Evolutionary conservation across 441 rosid genomes (phyloP).

Genomic region (Euphorbia corollata): DNA sequence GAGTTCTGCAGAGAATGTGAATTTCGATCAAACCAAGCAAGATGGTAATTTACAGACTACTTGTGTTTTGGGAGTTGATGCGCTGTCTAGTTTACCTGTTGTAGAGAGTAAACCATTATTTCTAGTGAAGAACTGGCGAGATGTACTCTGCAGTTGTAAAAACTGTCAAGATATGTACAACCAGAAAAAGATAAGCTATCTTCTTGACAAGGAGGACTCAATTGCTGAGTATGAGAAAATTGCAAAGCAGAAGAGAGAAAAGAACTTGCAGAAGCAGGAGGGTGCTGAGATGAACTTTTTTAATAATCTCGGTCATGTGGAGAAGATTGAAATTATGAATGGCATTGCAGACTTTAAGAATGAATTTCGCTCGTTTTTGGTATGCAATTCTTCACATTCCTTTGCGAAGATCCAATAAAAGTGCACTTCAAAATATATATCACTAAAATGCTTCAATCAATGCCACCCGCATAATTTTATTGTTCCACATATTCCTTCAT

Average conservation of each 20-base stretch:
- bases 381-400: constrained; percentile 20
- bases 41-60: constrained; percentile 17
- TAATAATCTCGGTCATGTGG: constrained; percentile 68
- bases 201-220: constrained; percentile 73
- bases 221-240: constrained; percentile 78
- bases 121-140: constrained; percentile 81
- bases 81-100: constrained; percentile 19
- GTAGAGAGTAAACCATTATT: constrained; percentile 54
- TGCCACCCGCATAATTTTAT: too few species aligned
- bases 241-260: constrained; percentile 83
- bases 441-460: too few species aligned
- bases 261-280: constrained; percentile 76
- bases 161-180: constrained; percentile 59
- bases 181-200: constrained; percentile 49
- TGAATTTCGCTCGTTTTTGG: constrained; percentile 65
- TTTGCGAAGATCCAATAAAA: not conserved
- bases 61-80: constrained; percentile 42
- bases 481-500: too few species aligned
- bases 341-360: constrained; percentile 80
- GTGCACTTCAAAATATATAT: too few species aligned
- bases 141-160: constrained; percentile 60
- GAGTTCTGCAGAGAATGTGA: constrained; percentile 38
- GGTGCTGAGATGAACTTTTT: constrained; percentile 58
- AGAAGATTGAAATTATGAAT: constrained; percentile 80
- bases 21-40: constrained; percentile 22